A percentile compares a stretch with the other conserved stretches of the same genome.
Evolutionary conservation across 306 rosid species (phyloP).

Genomic region (Rosa persica): DNA sequence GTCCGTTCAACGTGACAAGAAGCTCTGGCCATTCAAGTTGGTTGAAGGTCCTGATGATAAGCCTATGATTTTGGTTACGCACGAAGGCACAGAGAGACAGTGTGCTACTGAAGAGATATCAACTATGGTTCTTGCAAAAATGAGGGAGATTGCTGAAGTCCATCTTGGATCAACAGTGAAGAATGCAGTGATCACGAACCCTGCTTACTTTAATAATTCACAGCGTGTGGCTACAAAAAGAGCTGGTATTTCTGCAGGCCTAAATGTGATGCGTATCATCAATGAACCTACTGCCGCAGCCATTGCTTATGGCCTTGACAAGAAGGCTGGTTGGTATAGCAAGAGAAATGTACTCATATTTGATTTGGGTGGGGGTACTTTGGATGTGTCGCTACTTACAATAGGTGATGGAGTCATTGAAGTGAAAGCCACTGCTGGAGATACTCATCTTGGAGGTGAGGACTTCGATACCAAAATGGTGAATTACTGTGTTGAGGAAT

Average conservation of each 20-base stretch:
- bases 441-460: conserved; percentile 6
- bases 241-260: not conserved
- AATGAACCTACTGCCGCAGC: conserved; percentile 1
- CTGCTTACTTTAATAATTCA: not conserved
- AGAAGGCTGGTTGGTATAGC: not conserved
- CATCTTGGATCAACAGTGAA: not conserved
- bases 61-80: not conserved
- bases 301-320: conserved; percentile 7
- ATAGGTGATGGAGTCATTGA: not conserved
- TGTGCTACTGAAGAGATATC: not conserved
- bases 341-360: not conserved
- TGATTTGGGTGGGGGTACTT: conserved; percentile 5
- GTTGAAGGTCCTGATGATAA: not conserved
- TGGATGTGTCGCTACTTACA: not conserved
- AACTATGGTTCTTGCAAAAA: not conserved
- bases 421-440: conserved; percentile 1
- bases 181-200: not conserved
- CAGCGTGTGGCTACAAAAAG: not conserved
- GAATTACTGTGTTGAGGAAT: not conserved
- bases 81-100: not conserved
- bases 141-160: not conserved
- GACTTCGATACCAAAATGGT: conserved; percentile 3
- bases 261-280: not conserved
- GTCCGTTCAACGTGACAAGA: not conserved
- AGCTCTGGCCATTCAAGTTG: not conserved